Percentiles rank a stretch among this genome's conserved stretches.
Evolutionary conservation across 768 basidiomycete species (phyloP).

Genomic region (Clathrus columnatus): DNA sequence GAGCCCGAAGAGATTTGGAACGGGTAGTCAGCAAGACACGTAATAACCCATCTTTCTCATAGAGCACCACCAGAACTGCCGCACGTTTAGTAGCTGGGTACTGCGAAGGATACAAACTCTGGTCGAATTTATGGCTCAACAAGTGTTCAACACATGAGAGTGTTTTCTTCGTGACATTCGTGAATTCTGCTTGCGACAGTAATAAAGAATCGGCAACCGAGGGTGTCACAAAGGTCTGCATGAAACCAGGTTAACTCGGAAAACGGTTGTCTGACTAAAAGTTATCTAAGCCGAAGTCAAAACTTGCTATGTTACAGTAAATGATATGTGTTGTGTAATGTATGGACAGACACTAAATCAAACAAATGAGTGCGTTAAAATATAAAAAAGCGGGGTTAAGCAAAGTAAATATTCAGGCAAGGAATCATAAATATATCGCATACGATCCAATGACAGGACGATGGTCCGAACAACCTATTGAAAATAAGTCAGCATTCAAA

Average conservation of each 20-base stretch:
- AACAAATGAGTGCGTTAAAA: too few species aligned
- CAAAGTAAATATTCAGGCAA: too few species aligned
- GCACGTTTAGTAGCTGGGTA: slow-evolving; percentile 42
- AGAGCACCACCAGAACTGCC: slow-evolving; percentile 74
- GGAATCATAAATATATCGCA: slow-evolving; percentile 50
- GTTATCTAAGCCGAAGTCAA: too few species aligned
- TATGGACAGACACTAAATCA: background rate
- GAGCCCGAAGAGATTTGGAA: slow-evolving; percentile 62
- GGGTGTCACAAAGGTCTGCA: too few species aligned
- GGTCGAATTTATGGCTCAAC: background rate
- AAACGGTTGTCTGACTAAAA: too few species aligned
- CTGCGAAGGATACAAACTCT: slow-evolving; percentile 20
- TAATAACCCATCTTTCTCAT: slow-evolving; percentile 56
- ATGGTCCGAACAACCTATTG: slow-evolving; percentile 59
- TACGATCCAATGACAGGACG: slow-evolving; percentile 79
- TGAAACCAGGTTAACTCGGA: too few species aligned
- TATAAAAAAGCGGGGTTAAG: too few species aligned
- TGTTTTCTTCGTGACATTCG: background rate
- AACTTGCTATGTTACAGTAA: too few species aligned
- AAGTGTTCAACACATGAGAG: background rate
- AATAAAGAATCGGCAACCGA: background rate
- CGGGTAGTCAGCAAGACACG: slow-evolving; percentile 81
- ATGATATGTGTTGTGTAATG: too few species aligned
- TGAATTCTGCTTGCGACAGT: background rate
- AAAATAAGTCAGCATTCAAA: background rate